Conservation (phyloP, 2,329 filamentous ascomycete species). For the Sporothrix pseudoabietina region DNA sequence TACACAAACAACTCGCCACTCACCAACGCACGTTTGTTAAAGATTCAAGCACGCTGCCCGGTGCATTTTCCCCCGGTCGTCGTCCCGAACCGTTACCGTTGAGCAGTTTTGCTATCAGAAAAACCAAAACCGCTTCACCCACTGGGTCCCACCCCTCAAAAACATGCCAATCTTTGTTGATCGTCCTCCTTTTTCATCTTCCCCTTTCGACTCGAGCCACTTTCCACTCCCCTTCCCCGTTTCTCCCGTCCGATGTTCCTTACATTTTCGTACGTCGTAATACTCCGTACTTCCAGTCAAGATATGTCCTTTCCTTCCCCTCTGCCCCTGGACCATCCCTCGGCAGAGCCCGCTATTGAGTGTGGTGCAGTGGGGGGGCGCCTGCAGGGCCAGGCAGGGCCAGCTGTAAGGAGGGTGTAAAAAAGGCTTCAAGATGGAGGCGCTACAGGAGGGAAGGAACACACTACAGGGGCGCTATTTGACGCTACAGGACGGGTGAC, state of each 20-base stretch:
- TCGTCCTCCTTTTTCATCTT: background rate
- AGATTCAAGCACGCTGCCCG: background rate
- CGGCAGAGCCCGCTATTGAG: constrained; percentile 3
- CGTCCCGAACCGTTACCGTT: background rate
- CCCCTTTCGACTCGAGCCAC: background rate
- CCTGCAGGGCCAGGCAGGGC: background rate
- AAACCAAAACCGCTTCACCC: background rate
- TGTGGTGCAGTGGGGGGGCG: background rate
- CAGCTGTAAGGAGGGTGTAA: background rate
- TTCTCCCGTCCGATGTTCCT: too few species aligned
- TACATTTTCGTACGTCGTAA: too few species aligned
- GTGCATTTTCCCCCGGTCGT: background rate
- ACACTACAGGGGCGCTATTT: constrained; percentile 2
- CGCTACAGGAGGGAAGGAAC: background rate
- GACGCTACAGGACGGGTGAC: background rate
- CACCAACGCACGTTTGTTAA: background rate
- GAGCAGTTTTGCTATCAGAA: background rate
- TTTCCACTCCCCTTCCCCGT: background rate
- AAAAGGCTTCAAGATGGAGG: background rate
- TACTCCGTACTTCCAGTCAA: background rate
- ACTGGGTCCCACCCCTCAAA: background rate
- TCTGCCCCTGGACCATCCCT: background rate
- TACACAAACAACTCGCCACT: background rate
- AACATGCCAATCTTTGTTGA: constrained; percentile 12
- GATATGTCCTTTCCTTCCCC: background rate